Percentiles rank a stretch among this genome's conserved stretches.
These are phyloP conservation scores for Tricholoma sp. DNA, from an alignment of 768 basidiomycete genomes.

Conservation along the genomic window DNA sequence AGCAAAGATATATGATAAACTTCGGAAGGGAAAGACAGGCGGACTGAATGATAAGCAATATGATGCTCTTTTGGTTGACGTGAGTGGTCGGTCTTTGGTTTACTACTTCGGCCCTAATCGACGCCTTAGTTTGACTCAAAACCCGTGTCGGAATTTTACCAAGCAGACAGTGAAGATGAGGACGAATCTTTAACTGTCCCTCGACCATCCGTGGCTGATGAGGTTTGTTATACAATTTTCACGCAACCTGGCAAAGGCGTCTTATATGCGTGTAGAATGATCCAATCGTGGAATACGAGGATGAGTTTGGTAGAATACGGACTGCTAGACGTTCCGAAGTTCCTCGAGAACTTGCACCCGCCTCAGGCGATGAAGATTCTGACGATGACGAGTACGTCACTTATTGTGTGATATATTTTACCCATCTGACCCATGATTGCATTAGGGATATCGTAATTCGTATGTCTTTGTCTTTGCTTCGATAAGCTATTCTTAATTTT, in stretches of 20 bases:
- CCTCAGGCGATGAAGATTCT: conserved; percentile 34
- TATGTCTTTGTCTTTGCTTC: conserved; percentile 19
- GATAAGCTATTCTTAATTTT: conserved; percentile 1
- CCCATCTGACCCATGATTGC: conserved; percentile 4
- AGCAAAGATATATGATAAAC: conserved; percentile 74
- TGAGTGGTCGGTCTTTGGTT: conserved; percentile 31
- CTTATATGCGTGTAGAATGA: conserved; percentile 45
- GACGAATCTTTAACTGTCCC: conserved; percentile 75
- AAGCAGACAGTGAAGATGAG: conserved; percentile 70
- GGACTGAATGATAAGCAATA: conserved; percentile 75
- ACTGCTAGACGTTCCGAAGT: conserved; percentile 70
- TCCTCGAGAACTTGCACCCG: conserved; percentile 55
- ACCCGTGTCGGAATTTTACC: conserved; percentile 41
- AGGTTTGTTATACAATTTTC: conserved; percentile 23
- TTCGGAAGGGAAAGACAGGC: conserved; percentile 72
- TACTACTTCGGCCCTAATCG: not conserved
- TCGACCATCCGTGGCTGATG: conserved; percentile 32
- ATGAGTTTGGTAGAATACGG: conserved; percentile 80
- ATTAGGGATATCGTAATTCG: conserved; percentile 57
- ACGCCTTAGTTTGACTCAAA: conserved; percentile 61
- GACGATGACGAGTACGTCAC: conserved; percentile 59
- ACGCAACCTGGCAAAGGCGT: not conserved
- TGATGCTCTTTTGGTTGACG: conserved; percentile 70
- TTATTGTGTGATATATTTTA: not conserved
- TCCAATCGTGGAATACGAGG: conserved; percentile 79